Conservation (phyloP, 768 basidiomycete species). For the Leccinum variicolor region DNA sequence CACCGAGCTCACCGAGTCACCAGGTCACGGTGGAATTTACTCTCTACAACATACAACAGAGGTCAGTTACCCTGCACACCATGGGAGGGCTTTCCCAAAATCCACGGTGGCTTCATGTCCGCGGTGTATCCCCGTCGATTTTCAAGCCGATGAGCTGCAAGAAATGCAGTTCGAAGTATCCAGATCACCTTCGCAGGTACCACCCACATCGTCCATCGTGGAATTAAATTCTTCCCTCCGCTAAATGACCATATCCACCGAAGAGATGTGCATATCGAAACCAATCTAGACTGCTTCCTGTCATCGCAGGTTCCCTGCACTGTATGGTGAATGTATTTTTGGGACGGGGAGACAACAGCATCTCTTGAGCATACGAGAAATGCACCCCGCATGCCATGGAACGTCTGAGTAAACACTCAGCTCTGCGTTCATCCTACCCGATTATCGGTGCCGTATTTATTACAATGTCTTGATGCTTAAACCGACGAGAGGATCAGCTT, state of each 20-base stretch:
- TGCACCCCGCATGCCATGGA: background rate
- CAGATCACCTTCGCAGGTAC: constrained; percentile 11
- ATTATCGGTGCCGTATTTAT: background rate
- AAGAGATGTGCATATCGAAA: background rate
- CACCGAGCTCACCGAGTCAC: background rate
- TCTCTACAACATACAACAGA: background rate
- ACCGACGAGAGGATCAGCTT: background rate
- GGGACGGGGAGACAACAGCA: background rate
- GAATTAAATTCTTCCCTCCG: constrained; percentile 11
- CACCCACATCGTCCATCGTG: constrained; percentile 15
- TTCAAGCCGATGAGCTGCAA: constrained; percentile 7
- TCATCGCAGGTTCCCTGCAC: background rate
- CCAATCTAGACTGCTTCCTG: constrained; percentile 20
- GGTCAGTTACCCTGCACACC: background rate
- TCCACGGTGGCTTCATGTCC: constrained; percentile 17
- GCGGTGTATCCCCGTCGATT: constrained; percentile 11
- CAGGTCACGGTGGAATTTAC: constrained; percentile 34
- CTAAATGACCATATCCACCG: constrained; percentile 12
- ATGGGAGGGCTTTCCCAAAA: background rate
- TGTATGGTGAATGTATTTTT: background rate
- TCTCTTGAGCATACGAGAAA: background rate
- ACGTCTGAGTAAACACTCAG: background rate
- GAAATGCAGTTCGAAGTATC: background rate
- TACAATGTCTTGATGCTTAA: background rate
- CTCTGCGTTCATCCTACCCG: background rate